Evolutionary conservation across 805 yeast species (phyloP).

Genomic region (Candida saitoana): DNA sequence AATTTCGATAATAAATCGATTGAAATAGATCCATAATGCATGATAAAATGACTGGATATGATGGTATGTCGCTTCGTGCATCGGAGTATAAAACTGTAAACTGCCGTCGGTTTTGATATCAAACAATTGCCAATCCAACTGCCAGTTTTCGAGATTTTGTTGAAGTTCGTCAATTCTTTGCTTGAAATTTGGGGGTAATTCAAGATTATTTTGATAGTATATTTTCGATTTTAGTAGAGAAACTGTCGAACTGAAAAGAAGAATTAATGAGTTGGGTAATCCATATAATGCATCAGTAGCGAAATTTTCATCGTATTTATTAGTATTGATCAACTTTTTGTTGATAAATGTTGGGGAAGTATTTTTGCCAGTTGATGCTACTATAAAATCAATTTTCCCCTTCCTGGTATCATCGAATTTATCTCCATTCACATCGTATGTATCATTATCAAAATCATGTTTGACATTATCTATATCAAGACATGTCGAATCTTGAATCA

Average conservation of each 20-base stretch:
- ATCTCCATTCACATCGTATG: constrained; percentile 34
- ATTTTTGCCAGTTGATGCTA: constrained; percentile 11
- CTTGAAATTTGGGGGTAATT: constrained; percentile 22
- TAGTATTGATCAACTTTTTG: constrained; percentile 41
- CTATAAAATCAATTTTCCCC: constrained; percentile 24
- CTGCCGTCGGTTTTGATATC: constrained; percentile 17
- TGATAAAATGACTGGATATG: constrained; percentile 78
- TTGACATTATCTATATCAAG: constrained; percentile 31
- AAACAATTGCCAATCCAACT: constrained; percentile 65
- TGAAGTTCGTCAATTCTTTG: constrained; percentile 30
- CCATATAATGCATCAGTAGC: constrained; percentile 83
- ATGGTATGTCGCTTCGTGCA: constrained; percentile 72
- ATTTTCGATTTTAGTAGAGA: constrained; percentile 60
- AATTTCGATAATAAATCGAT: constrained; percentile 55
- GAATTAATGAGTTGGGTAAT: constrained; percentile 72
- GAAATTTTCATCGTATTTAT: constrained; percentile 52
- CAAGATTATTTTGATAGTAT: constrained; percentile 35
- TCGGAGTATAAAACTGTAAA: constrained; percentile 41
- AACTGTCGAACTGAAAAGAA: constrained; percentile 70
- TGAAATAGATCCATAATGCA: constrained; percentile 67
- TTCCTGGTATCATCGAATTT: constrained; percentile 18
- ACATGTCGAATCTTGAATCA: constrained; percentile 75
- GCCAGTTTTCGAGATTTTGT: constrained; percentile 58
- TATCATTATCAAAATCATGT: constrained; percentile 25
- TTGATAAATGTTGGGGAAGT: constrained; percentile 39